These are phyloP conservation scores for Cyberlindnera xishuangbannaensis DNA, from an alignment of 805 yeast species.

Conservation along the genomic window DNA sequence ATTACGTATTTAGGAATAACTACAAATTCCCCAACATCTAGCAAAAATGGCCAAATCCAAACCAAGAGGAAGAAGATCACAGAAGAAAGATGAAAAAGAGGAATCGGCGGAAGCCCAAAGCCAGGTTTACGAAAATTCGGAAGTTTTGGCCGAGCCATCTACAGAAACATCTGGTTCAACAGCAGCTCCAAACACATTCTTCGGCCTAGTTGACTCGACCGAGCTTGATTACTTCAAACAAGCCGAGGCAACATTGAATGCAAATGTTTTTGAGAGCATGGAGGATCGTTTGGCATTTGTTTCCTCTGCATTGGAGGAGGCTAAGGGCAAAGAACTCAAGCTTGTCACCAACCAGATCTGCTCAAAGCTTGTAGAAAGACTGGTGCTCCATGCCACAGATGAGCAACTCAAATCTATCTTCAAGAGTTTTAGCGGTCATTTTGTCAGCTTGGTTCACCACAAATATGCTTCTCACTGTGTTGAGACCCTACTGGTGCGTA, in stretches of 20 bases:
- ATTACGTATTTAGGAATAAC: too few species aligned
- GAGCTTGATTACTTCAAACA: slow-evolving; percentile 90
- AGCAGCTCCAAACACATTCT: slow-evolving; percentile 47
- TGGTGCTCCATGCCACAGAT: slow-evolving; percentile 61
- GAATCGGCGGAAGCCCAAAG: slow-evolving; percentile 9
- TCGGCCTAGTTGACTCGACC: slow-evolving; percentile 77
- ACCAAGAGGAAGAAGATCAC: slow-evolving; percentile 38
- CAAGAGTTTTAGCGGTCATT: slow-evolving; percentile 65
- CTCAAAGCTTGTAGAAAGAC: slow-evolving; percentile 85
- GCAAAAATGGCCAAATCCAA: slow-evolving; percentile 29
- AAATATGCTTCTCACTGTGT: slow-evolving; percentile 92
- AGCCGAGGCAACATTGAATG: slow-evolving; percentile 80
- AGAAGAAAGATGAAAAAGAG: slow-evolving; percentile 28
- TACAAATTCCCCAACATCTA: too few species aligned
- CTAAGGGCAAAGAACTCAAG: slow-evolving; percentile 84
- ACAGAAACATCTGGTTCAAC: slow-evolving; percentile 1
- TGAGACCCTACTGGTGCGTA: slow-evolving; percentile 74
- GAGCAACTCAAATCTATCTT: slow-evolving; percentile 61
- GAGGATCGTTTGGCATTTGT: slow-evolving; percentile 76
- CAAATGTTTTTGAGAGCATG: slow-evolving; percentile 66
- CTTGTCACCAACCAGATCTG: slow-evolving; percentile 92
- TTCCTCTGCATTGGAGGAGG: slow-evolving; percentile 75
- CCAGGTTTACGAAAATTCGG: slow-evolving; percentile 5
- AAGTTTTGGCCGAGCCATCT: slow-evolving; percentile 9
- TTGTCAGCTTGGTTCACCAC: slow-evolving; percentile 72